Conservation (phyloP, 352 stramenopile genomes). For the Globisporangium cylindrosporum region DNA sequence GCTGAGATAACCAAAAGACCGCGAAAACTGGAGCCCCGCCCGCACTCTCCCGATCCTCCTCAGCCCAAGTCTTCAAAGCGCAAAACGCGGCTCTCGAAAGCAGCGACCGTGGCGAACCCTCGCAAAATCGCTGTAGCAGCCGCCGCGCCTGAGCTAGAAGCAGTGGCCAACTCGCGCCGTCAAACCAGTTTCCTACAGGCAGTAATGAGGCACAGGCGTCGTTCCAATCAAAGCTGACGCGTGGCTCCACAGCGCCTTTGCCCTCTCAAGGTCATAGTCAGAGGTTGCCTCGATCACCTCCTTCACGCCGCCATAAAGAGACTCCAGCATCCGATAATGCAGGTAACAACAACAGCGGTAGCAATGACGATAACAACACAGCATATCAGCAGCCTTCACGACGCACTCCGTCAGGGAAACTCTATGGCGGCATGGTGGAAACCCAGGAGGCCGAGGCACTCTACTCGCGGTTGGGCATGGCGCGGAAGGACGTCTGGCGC, state of each 20-base stretch:
- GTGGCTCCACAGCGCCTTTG: not conserved
- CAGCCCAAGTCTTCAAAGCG: not conserved
- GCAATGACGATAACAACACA: not conserved
- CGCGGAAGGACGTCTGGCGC: slow-evolving; percentile 25
- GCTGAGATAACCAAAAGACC: not conserved
- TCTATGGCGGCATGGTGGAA: slow-evolving; percentile 27
- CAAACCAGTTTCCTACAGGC: not conserved
- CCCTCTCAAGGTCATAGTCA: not conserved
- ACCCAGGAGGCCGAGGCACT: slow-evolving; percentile 26
- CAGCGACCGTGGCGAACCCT: not conserved
- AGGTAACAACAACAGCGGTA: not conserved
- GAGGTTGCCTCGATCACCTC: not conserved
- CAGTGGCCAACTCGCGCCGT: not conserved
- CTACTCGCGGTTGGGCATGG: slow-evolving; percentile 36
- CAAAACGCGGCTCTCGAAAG: slow-evolving; percentile 5
- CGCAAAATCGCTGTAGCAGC: slow-evolving; percentile 9
- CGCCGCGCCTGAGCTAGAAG: not conserved
- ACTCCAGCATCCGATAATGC: not conserved
- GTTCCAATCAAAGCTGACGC: slow-evolving; percentile 1
- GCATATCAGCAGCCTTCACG: not conserved
- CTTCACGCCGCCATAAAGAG: not conserved
- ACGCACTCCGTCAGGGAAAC: not conserved
- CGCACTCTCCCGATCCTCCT: not conserved
- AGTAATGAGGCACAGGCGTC: not conserved
- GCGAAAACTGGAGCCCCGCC: slow-evolving; percentile 6